Percentiles rank a stretch among this genome's conserved stretches.
phyloP scores from a whole-genome alignment of 73 alveolate genomes.

The Paramecium tetraurelia region DNA sequence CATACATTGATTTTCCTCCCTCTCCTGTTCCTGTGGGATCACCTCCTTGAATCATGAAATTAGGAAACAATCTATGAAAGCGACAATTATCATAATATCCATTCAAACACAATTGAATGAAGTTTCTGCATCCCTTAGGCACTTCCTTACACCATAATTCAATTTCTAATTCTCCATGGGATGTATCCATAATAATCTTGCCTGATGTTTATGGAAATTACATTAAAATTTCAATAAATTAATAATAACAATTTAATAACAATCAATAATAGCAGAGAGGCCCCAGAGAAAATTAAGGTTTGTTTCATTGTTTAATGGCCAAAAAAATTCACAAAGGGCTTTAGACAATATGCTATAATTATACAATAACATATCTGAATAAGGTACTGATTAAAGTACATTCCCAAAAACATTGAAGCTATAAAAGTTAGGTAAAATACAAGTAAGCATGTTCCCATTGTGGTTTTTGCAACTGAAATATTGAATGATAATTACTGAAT shows the following conservation, averaged over 20 bases:
- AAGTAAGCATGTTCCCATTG: background rate
- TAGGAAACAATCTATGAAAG: slow-evolving; percentile 87
- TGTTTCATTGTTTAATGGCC: background rate
- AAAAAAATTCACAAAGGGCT: background rate
- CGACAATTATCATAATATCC: slow-evolving; percentile 87
- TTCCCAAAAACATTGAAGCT: background rate
- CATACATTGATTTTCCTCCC: slow-evolving; percentile 90
- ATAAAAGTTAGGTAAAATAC: background rate
- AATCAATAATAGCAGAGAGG: background rate
- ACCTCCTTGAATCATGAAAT: slow-evolving; percentile 93
- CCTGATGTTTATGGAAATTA: slow-evolving; percentile 64
- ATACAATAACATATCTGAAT: background rate
- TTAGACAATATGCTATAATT: background rate
- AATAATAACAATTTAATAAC: background rate
- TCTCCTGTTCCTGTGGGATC: slow-evolving; percentile 93
- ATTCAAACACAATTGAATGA: slow-evolving; percentile 87
- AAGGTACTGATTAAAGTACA: background rate
- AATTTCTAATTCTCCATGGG: slow-evolving; percentile 77
- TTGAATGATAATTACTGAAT: background rate
- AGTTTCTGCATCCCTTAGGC: slow-evolving; percentile 93
- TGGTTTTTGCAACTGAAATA: background rate
- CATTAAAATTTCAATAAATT: background rate
- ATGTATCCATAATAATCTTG: slow-evolving; percentile 57
- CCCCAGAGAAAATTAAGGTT: background rate
- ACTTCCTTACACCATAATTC: slow-evolving; percentile 93